These are phyloP conservation scores for Tolypocladium pustulatum DNA, from an alignment of 2,329 filamentous ascomycete species.

Conservation along the genomic window DNA sequence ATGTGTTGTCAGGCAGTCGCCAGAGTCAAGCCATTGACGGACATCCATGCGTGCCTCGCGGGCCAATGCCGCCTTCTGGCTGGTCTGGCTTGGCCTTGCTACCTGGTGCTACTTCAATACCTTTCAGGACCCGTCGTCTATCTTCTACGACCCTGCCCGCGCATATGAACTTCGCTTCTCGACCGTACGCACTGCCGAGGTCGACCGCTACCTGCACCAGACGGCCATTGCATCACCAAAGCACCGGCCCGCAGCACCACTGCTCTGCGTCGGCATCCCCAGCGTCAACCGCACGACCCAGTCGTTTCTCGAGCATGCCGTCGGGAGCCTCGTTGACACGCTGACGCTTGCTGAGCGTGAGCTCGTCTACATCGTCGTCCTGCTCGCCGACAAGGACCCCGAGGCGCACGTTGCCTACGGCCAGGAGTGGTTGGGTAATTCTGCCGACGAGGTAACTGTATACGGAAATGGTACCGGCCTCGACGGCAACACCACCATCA, in stretches of 20 bases:
- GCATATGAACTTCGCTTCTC: constrained; percentile 19
- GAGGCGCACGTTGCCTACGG: constrained; percentile 18
- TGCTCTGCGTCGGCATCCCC: constrained; percentile 23
- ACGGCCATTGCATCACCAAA: background rate
- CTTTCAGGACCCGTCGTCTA: constrained; percentile 22
- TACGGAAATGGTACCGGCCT: constrained; percentile 11
- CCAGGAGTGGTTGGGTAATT: constrained; percentile 17
- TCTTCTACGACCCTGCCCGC: constrained; percentile 18
- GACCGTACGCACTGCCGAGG: constrained; percentile 12
- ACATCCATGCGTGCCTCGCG: constrained; percentile 12
- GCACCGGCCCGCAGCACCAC: background rate
- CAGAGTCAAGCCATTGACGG: background rate
- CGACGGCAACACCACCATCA: background rate
- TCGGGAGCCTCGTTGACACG: constrained; percentile 20
- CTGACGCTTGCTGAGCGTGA: constrained; percentile 18
- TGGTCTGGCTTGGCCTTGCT: constrained; percentile 15
- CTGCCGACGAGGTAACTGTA: constrained; percentile 22
- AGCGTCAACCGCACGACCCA: constrained; percentile 20
- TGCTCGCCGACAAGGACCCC: constrained; percentile 23
- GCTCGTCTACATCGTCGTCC: constrained; percentile 19
- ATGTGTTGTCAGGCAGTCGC: background rate
- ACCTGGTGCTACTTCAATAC: constrained; percentile 18
- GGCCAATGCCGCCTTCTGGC: constrained; percentile 20
- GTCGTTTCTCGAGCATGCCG: constrained; percentile 16
- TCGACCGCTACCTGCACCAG: constrained; percentile 12